Percentiles rank a stretch among this genome's conserved stretches.
phyloP scores from a whole-genome alignment of 805 yeast genomes.

The Metschnikowia rubicola region DNA sequence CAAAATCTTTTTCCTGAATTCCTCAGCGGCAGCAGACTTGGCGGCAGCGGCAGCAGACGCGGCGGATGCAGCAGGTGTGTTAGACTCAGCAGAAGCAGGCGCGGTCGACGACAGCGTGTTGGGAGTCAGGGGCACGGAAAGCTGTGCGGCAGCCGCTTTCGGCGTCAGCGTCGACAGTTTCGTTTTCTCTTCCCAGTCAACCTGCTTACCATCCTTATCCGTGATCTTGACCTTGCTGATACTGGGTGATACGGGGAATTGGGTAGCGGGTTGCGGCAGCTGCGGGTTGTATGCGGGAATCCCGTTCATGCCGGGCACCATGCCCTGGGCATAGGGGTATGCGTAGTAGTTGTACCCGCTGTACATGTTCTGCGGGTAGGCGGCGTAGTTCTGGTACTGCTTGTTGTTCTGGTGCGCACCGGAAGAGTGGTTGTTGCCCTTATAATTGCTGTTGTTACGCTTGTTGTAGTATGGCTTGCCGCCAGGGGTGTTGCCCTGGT shows the following conservation, averaged over 20 bases:
- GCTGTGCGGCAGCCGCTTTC: conserved; percentile 28
- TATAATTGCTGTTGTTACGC: conserved; percentile 17
- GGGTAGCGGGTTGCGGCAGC: conserved; percentile 17
- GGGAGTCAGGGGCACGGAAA: conserved; percentile 1
- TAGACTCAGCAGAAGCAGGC: conserved; percentile 7
- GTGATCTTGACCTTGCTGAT: conserved; percentile 35
- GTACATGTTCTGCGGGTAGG: conserved; percentile 14
- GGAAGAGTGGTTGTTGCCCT: conserved; percentile 10
- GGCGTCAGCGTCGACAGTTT: conserved; percentile 31
- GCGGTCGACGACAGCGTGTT: conserved; percentile 12
- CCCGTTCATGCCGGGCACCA: conserved; percentile 17
- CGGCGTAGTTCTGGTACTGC: conserved; percentile 17
- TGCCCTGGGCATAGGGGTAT: conserved; percentile 12
- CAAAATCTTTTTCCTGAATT: conserved; percentile 34
- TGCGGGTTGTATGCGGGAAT: conserved; percentile 16
- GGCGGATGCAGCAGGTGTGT: conserved; percentile 5
- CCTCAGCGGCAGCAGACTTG: conserved; percentile 28
- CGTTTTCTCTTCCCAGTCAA: conserved; percentile 42
- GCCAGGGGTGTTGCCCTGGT: not conserved
- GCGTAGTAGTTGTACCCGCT: conserved; percentile 14
- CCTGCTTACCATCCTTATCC: conserved; percentile 40
- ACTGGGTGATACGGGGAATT: conserved; percentile 13
- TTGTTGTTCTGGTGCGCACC: conserved; percentile 9
- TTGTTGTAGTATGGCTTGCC: conserved; percentile 17
- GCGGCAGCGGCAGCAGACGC: conserved; percentile 16